These are phyloP conservation scores for Ustilago trichophora DNA, from an alignment of 1,284 basidiomycete species.

Conservation along the genomic window DNA sequence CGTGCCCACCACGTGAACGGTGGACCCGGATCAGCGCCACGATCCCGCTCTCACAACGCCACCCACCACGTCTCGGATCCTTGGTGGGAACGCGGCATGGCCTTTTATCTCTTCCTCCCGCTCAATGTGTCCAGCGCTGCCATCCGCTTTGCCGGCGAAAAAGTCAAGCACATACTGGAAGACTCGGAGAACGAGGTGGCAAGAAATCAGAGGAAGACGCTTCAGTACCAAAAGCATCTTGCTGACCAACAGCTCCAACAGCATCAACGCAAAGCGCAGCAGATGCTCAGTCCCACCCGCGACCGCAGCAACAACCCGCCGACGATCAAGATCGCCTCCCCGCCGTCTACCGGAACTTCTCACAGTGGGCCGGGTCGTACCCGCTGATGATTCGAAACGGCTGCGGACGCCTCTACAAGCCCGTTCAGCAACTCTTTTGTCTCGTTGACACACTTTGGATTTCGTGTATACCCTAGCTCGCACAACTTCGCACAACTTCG, in stretches of 20 bases:
- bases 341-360: too few species aligned
- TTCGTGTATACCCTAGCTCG: too few species aligned
- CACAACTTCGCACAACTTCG: background rate
- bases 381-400: too few species aligned
- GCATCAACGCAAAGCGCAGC: slow-evolving; percentile 27
- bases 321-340: slow-evolving; percentile 15
- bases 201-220: slow-evolving; percentile 29
- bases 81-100: slow-evolving; percentile 47
- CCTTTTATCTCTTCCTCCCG: slow-evolving; percentile 51
- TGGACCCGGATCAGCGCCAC: too few species aligned
- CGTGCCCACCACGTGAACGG: too few species aligned
- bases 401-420: too few species aligned
- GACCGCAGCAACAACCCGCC: slow-evolving; percentile 1
- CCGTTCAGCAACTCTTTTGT: too few species aligned
- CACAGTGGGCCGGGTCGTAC: too few species aligned
- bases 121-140: slow-evolving; percentile 47
- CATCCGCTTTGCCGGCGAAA: slow-evolving; percentile 44
- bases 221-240: slow-evolving; percentile 42
- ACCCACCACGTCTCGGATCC: too few species aligned
- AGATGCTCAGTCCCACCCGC: slow-evolving; percentile 24
- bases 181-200: slow-evolving; percentile 35
- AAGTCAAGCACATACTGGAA: slow-evolving; percentile 35
- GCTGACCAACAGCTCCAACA: slow-evolving; percentile 40
- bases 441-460: background rate
- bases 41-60: too few species aligned